Conservation (phyloP, 192 early-diverging fungal species). For the Pilobolus umbonatus region DNA sequence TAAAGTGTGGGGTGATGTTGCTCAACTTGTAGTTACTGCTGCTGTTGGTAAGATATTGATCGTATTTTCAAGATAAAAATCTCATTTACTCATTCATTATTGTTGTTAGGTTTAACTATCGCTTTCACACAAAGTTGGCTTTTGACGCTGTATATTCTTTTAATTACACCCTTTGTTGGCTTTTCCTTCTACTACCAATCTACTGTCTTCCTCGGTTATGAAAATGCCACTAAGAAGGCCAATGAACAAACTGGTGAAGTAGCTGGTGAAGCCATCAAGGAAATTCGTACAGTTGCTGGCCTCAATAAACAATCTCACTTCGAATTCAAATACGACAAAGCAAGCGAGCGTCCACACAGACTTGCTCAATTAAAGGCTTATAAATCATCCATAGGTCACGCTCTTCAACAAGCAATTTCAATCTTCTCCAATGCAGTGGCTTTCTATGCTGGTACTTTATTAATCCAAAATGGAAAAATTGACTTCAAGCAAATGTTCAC, state of each 20-base stretch:
- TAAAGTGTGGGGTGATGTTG: constrained; percentile 40
- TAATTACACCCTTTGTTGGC: constrained; percentile 54
- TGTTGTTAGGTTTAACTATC: constrained; percentile 35
- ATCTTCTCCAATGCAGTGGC: constrained; percentile 73
- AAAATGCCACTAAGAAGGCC: constrained; percentile 59
- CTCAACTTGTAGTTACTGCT: constrained; percentile 30
- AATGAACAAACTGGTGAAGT: constrained; percentile 79
- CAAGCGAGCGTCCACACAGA: constrained; percentile 64
- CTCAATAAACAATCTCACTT: constrained; percentile 73
- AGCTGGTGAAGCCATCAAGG: constrained; percentile 78
- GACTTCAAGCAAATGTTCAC: constrained; percentile 51
- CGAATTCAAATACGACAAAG: constrained; percentile 54
- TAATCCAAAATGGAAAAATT: constrained; percentile 49
- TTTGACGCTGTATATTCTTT: constrained; percentile 72
- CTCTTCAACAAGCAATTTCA: constrained; percentile 63
- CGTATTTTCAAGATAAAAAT: no score
- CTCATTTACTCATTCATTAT: no score
- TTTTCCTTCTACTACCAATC: constrained; percentile 52
- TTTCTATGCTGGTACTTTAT: constrained; percentile 65
- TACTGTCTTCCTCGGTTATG: constrained; percentile 52
- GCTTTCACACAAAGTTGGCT: constrained; percentile 78
- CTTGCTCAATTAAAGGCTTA: constrained; percentile 60
- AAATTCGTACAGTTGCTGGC: constrained; percentile 83
- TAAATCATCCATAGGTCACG: constrained; percentile 66
- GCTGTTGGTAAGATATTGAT: constrained; percentile 18